These are phyloP conservation scores for Alternaria panax DNA, from an alignment of 2,329 filamentous ascomycete species.

Conservation along the genomic window DNA sequence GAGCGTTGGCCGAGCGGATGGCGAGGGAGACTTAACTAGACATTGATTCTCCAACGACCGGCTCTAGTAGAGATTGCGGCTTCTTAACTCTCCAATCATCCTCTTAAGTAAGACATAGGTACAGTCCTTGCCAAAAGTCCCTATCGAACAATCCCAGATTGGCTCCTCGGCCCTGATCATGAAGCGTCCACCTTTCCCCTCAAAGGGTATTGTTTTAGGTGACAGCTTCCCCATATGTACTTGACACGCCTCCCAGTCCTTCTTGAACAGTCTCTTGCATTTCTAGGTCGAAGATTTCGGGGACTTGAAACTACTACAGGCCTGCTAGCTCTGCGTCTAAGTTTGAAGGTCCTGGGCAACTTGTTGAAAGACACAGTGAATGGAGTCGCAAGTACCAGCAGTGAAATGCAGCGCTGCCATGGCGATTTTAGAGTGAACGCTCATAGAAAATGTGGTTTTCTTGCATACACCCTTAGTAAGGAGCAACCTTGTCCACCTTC, in stretches of 20 bases:
- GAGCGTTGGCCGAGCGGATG: background rate
- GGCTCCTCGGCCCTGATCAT: background rate
- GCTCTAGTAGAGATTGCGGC: background rate
- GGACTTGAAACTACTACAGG: too few species aligned
- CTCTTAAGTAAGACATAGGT: background rate
- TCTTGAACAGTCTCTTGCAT: background rate
- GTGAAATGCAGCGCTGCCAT: background rate
- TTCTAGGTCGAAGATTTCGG: background rate
- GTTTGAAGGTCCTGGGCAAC: background rate
- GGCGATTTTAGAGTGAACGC: background rate
- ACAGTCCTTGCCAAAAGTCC: background rate
- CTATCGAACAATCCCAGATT: background rate
- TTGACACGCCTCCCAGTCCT: background rate
- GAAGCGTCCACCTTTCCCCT: background rate
- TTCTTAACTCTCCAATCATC: background rate
- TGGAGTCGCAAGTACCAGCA: background rate
- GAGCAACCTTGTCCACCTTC: background rate
- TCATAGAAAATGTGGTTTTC: background rate
- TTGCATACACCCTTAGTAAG: background rate
- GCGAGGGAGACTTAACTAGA: background rate
- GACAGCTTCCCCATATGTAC: background rate
- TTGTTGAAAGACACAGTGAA: background rate
- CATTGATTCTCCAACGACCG: too few species aligned
- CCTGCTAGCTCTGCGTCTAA: background rate
- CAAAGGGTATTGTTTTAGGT: background rate